Base-by-base conservation (phyloP, 768 basidiomycete genomes). In the Arthromyces matolae region DNA sequence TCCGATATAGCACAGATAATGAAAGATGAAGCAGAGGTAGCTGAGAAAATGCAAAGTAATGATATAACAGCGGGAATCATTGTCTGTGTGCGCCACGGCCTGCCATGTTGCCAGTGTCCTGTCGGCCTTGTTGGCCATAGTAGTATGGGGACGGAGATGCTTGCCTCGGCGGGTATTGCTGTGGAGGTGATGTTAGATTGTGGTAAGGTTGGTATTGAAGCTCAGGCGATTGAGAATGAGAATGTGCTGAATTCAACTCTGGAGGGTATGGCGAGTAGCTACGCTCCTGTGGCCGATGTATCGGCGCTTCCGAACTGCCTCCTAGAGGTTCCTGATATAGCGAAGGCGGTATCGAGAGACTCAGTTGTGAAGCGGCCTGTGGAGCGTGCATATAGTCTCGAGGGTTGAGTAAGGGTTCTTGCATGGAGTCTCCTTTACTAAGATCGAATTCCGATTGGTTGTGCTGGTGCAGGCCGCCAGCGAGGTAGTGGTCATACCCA, bases 401-500 rank as follows among this genome's bases (percentile, higher is more conserved):
- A 36, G 63, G 61, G 45, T 51, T 70, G 29, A 86, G 72, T n/a
- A 88, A 62, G 2, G 85, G 87, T 49, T 84, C 75, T 35, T 80
- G 72, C 60, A 82, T 80, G 8, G 70, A 67, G 47, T 84, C 80
- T 44, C 87, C 62, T 14, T 74, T 73, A 2, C 75, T 60, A 49
- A 89, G 70, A 60, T 89, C 86, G 31, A 75, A 72, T 22, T 75
- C 72, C 8, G 57, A 61, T 42, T 57, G 57, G 20, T 46, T 39
- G 14, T 25, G 49, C 28, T 46, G 50, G 28, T 49, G 57, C 36
- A 79, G 71, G 7, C 79, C 78, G 19, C 71, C 67, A 16, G 69
- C 63, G n/a, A 84, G 68, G 60, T 88, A 89, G 8, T 65, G 65
- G 24, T 83, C 79, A 58, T 81, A 85, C 12, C 72, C 78, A 14